Evolutionary conservation across 2,329 filamentous ascomycete species (phyloP).

Genomic region (Orbilia blumenaviensis): DNA sequence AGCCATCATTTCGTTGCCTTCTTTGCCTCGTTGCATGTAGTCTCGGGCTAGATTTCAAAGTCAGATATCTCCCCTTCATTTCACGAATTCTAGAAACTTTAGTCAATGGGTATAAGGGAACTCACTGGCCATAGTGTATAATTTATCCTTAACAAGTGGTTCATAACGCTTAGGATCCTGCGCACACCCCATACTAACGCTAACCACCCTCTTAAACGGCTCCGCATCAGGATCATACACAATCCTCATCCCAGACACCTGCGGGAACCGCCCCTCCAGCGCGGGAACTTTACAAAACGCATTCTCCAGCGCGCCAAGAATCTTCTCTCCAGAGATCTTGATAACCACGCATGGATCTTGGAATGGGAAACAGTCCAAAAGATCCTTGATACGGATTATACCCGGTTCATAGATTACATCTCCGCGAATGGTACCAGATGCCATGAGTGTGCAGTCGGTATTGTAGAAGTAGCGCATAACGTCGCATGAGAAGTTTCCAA

Average conservation of each 20-base stretch:
- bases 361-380: conserved; percentile 91
- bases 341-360: conserved; percentile 88
- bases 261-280: conserved; percentile 69
- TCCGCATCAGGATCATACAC: conserved; percentile 55
- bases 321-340: conserved; percentile 73
- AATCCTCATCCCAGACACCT: background rate
- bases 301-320: conserved; percentile 85
- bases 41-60: conserved; percentile 64
- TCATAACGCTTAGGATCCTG: conserved; percentile 60
- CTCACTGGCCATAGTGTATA: conserved; percentile 77
- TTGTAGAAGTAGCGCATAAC: conserved; percentile 85
- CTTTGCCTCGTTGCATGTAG: conserved; percentile 89
- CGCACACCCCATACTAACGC: conserved; percentile 26
- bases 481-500: conserved; percentile 91
- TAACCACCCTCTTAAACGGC: conserved; percentile 57
- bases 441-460: conserved; percentile 85
- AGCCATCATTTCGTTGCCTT: conserved; percentile 81
- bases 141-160: conserved; percentile 70
- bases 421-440: conserved; percentile 82
- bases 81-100: background rate
- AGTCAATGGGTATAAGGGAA: background rate
- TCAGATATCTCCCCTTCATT: background rate
- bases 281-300: conserved; percentile 81
- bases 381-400: conserved; percentile 77
- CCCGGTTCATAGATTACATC: conserved; percentile 89